Conservation (phyloP, 257 asterid species). For the Echium plantagineum region DNA sequence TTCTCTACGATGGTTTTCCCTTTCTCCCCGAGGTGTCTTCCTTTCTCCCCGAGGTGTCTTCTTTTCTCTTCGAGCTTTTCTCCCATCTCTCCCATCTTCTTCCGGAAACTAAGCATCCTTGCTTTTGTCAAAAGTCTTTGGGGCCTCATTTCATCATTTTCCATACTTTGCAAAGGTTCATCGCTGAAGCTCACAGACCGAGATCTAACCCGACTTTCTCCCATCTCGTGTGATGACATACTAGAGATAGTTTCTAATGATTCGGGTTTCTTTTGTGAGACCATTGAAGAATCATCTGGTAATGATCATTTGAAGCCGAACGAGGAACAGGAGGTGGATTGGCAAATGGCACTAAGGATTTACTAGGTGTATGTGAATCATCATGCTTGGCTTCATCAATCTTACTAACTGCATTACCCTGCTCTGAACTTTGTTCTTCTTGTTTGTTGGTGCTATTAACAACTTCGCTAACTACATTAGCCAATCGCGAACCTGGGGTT, state of each 20-base stretch:
- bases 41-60: slow-evolving; percentile 75
- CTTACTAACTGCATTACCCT: slow-evolving; percentile 6
- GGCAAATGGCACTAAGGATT: slow-evolving; percentile 19
- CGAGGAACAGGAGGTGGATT: slow-evolving; percentile 20
- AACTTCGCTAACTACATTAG: slow-evolving; percentile 18
- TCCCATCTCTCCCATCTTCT: slow-evolving; percentile 88
- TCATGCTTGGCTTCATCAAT: slow-evolving; percentile 10
- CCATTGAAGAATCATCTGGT: slow-evolving; percentile 30
- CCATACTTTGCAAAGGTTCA: slow-evolving; percentile 27
- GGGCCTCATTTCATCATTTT: slow-evolving; percentile 38
- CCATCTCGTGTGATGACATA: slow-evolving; percentile 22
- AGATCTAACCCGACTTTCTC: slow-evolving; percentile 17
- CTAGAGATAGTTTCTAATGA: slow-evolving; percentile 17
- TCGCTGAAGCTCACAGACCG: slow-evolving; percentile 21
- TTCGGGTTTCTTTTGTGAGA: slow-evolving; percentile 25
- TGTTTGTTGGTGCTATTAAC: background rate
- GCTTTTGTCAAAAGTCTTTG: slow-evolving; percentile 51
- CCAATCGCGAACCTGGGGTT: slow-evolving; percentile 26
- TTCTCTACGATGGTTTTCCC: slow-evolving; percentile 71
- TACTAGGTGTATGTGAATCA: slow-evolving; percentile 9
- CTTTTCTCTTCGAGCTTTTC: no score
- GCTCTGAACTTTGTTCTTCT: background rate
- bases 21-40: slow-evolving; percentile 73
- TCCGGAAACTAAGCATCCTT: slow-evolving; percentile 70
- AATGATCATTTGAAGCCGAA: slow-evolving; percentile 9